phyloP scores from a whole-genome alignment of 1,139 yeast species.

The Yamadazyma taylorii region DNA sequence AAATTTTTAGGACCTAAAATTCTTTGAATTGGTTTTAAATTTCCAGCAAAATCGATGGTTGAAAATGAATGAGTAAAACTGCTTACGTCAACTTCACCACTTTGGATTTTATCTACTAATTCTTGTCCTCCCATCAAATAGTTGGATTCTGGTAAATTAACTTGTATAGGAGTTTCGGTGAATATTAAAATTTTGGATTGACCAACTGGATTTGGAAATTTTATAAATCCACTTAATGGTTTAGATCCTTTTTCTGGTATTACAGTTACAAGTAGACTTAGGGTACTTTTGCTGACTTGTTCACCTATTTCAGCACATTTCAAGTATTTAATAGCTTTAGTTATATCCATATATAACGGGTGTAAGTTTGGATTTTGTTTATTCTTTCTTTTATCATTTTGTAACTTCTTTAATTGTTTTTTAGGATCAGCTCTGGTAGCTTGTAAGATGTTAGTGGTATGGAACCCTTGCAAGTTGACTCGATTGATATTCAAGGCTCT shows the following conservation, averaged over 20 bases:
- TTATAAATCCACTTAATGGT: constrained; percentile 70
- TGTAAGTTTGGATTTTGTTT: constrained; percentile 49
- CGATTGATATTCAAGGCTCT: too few relatives aligned
- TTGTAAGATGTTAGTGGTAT: constrained; percentile 3
- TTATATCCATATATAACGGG: constrained; percentile 71
- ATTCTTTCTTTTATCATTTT: constrained; percentile 35
- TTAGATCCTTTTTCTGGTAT: constrained; percentile 79
- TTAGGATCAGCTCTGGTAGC: constrained; percentile 17
- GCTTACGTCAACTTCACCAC: constrained; percentile 54
- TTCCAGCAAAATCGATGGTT: constrained; percentile 72
- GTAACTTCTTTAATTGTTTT: constrained; percentile 31
- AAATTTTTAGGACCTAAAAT: constrained; percentile 85
- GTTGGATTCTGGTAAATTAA: constrained; percentile 9
- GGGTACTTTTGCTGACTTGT: constrained; percentile 64
- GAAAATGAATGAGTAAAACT: constrained; percentile 80
- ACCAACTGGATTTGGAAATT: constrained; percentile 74
- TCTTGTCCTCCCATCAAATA: constrained; percentile 67
- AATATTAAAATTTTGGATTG: constrained; percentile 67
- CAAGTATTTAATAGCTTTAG: constrained; percentile 71
- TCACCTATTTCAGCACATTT: constrained; percentile 92
- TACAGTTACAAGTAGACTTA: constrained; percentile 65
- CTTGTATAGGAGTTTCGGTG: constrained; percentile 50
- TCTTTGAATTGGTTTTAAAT: constrained; percentile 68
- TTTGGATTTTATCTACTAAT: constrained; percentile 59
- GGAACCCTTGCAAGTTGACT: constrained; percentile 9